Evolutionary conservation across 805 yeast species (phyloP).

Genomic region (Pichia paraexigua): DNA sequence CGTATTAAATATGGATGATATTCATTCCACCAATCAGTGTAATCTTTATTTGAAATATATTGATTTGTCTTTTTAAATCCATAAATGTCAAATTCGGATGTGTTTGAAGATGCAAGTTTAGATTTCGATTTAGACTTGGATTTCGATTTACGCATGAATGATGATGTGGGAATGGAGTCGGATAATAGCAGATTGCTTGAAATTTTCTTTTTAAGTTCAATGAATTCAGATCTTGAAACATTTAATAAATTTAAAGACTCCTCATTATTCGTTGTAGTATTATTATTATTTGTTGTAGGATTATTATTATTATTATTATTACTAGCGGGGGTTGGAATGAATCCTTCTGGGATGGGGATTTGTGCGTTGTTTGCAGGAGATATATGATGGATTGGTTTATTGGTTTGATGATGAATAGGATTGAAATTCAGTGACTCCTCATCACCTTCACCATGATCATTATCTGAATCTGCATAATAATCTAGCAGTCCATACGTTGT

Average conservation of each 20-base stretch:
- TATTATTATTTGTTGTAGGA: too few species aligned
- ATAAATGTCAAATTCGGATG: slow-evolving; percentile 56
- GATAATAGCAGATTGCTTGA: neutral
- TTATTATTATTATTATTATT: too few species aligned
- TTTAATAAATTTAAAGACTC: neutral
- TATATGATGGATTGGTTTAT: neutral
- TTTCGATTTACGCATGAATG: neutral
- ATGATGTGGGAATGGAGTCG: neutral
- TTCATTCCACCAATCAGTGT: slow-evolving; percentile 67
- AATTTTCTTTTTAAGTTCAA: slow-evolving; percentile 1
- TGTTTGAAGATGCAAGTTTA: neutral
- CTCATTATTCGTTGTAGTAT: neutral
- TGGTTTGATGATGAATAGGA: neutral
- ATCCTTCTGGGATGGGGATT: neutral
- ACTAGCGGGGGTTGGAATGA: too few species aligned
- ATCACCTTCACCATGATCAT: neutral
- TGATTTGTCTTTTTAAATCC: slow-evolving; percentile 72
- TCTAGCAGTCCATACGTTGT: slow-evolving; percentile 4
- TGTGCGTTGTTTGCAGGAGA: neutral
- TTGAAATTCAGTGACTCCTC: neutral
- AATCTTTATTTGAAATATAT: slow-evolving; percentile 45
- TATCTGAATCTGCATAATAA: slow-evolving; percentile 2
- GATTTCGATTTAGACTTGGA: neutral
- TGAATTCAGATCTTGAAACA: neutral
- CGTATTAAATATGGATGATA: slow-evolving; percentile 57